Evolutionary conservation across 2,329 filamentous ascomycete genomes (phyloP), one percentile per base, ranked within the genome.

Genomic region (Moelleriella libera): DNA sequence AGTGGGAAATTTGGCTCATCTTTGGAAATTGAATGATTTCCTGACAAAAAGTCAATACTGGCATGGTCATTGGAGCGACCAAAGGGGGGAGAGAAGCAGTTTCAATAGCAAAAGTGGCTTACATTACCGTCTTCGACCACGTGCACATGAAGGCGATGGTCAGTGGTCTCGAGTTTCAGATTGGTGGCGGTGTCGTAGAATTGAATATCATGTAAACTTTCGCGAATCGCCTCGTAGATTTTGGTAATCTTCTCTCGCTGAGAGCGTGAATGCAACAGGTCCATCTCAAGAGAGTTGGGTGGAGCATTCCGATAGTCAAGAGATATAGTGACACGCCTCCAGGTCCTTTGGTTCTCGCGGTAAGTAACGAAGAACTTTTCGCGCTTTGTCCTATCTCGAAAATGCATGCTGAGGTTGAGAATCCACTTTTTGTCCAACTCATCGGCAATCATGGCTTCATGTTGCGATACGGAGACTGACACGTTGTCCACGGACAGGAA

Each of bases 311-410:
- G 82, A 64, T 97, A 98, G 66, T 98, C 92, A 56, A 94, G 79
- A 1, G 92, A 96, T 31, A 98, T 81, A 3, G 92, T 97, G 45
- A 98, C 84, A 45, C 90, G 77, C 48, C 88, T 80, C 86, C 89
- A 95, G 51, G 79, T 71, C 52, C 78, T 83, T 5, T 86, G 81
- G 44, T 77, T 76, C 62, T 94, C 84, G 44, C 88, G 86, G 62
- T 86, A 98, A 0, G 92, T 97, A 52, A 98, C 82, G 63, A 97
- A 98, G 69, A 97, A 97, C 63, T 98, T 98, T 64, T 98, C 92
- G 42, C 90, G 78, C 56, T 86, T 85, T 10, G 89, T 94, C 57
- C 84, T 83, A 66, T 98, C 92, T 50, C 89, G 80, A 63, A 96
- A 98, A 63, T 95, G 88, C 92, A 98, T 96, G 65, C 88, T 96